Conservation (phyloP, 192 early-diverging fungal species). For the Chytriomyces hyalinus region DNA sequence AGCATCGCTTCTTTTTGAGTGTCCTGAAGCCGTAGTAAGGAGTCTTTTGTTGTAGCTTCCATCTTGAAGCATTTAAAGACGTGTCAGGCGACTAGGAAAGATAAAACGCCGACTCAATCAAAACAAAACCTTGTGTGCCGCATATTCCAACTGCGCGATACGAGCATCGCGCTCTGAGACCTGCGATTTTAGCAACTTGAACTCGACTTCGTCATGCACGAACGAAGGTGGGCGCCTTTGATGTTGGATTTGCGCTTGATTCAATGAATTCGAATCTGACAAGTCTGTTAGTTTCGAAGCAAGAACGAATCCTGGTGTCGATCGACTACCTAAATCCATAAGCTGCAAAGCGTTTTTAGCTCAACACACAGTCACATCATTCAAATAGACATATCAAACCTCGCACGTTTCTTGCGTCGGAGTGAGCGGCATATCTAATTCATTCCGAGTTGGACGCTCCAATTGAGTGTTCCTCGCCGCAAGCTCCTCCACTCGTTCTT, state of each 20-base stretch:
- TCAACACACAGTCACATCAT: too few species aligned
- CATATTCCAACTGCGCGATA: conserved; percentile 6
- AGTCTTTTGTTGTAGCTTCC: conserved; percentile 4
- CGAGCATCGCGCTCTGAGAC: neutral
- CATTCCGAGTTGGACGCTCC: neutral
- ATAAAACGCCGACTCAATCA: neutral
- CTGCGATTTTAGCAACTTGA: neutral
- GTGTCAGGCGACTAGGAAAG: neutral
- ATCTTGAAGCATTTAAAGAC: conserved; percentile 3
- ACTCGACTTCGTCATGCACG: conserved; percentile 1
- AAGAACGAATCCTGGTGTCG: too few species aligned
- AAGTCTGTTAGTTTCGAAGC: too few species aligned
- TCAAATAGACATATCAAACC: too few species aligned
- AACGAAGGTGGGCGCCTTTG: neutral
- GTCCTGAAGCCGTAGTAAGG: neutral
- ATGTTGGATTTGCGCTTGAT: neutral
- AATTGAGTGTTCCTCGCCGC: neutral
- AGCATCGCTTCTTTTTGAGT: neutral
- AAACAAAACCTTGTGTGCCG: neutral
- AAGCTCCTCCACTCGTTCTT: neutral
- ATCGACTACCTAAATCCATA: neutral
- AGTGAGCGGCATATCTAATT: too few species aligned
- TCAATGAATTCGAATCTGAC: too few species aligned
- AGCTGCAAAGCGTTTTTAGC: neutral
- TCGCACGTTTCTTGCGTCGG: too few species aligned